phyloP scores from a whole-genome alignment of 2,329 filamentous ascomycete genomes.

The Cercospora zeina region DNA sequence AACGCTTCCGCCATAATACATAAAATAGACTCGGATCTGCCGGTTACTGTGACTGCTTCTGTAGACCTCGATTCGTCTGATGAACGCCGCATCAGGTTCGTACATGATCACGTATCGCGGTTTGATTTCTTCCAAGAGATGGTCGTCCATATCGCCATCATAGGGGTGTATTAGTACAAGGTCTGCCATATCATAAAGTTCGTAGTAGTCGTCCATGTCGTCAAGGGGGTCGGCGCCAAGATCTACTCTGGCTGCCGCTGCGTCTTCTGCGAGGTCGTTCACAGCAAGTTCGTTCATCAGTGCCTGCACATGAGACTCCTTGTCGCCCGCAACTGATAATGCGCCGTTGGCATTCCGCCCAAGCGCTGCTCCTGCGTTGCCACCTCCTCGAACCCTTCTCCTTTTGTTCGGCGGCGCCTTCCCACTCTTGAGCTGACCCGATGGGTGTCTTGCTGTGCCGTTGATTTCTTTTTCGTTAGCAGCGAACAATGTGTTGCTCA shows the following conservation, averaged over 20 bases:
- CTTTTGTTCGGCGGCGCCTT: slow-evolving; percentile 81
- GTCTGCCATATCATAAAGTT: slow-evolving; percentile 88
- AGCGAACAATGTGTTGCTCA: slow-evolving; percentile 74
- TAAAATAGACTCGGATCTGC: slow-evolving; percentile 89
- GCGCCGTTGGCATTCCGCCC: slow-evolving; percentile 71
- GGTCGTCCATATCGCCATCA: slow-evolving; percentile 92
- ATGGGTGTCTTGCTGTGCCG: slow-evolving; percentile 53
- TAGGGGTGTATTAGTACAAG: slow-evolving; percentile 89
- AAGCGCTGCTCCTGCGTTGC: slow-evolving; percentile 57
- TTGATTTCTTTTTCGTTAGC: slow-evolving; percentile 78
- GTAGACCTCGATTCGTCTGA: slow-evolving; percentile 91
- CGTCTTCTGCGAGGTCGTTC: slow-evolving; percentile 70
- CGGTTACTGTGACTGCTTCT: slow-evolving; percentile 88
- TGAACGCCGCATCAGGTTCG: slow-evolving; percentile 91
- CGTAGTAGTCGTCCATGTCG: slow-evolving; percentile 88
- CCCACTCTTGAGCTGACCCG: slow-evolving; percentile 49
- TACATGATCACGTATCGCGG: slow-evolving; percentile 98
- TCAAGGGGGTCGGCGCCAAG: slow-evolving; percentile 77
- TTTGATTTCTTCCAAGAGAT: slow-evolving; percentile 90
- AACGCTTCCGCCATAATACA: slow-evolving; percentile 92
- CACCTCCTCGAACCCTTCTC: slow-evolving; percentile 78
- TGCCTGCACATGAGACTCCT: slow-evolving; percentile 75
- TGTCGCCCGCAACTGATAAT: slow-evolving; percentile 76
- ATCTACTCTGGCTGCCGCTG: slow-evolving; percentile 65
- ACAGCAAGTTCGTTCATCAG: slow-evolving; percentile 80